These are phyloP conservation scores for Aspergillus panamensis DNA, from an alignment of 495 filamentous ascomycete genomes.

Conservation along the genomic window DNA sequence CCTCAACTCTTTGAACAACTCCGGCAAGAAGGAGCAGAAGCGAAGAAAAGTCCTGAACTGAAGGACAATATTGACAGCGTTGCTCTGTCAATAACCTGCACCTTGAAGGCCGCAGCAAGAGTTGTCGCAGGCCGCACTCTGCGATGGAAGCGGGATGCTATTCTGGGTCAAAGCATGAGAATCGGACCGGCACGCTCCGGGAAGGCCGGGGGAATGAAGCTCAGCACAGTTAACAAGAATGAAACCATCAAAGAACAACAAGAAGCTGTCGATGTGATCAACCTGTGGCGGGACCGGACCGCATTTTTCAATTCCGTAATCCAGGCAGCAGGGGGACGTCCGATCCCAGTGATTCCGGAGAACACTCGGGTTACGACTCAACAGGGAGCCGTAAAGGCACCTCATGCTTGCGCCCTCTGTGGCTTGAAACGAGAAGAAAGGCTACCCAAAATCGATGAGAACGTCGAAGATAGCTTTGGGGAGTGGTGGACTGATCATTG, in stretches of 20 bases:
- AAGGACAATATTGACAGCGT: constrained; percentile 18
- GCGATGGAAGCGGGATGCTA: constrained; percentile 85
- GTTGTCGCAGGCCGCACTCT: constrained; percentile 81
- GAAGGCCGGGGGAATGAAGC: constrained; percentile 79
- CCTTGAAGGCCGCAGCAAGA: constrained; percentile 65
- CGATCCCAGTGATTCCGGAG: constrained; percentile 67
- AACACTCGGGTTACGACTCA: constrained; percentile 54
- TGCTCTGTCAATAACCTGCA: constrained; percentile 48
- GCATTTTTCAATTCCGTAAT: constrained; percentile 40
- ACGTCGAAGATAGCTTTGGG: constrained; percentile 83
- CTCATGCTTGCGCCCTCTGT: constrained; percentile 81
- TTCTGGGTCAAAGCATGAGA: constrained; percentile 82
- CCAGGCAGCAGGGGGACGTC: constrained; percentile 32
- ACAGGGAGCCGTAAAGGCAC: constrained; percentile 64
- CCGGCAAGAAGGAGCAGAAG: constrained; percentile 34
- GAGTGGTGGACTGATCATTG: constrained; percentile 96
- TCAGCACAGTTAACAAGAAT: constrained; percentile 72
- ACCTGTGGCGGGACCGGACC: constrained; percentile 58
- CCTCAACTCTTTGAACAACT: constrained; percentile 56
- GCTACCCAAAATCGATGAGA: constrained; percentile 66
- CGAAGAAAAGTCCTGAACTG: constrained; percentile 22
- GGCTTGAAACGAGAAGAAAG: constrained; percentile 84
- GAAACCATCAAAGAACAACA: constrained; percentile 81
- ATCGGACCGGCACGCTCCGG: constrained; percentile 69
- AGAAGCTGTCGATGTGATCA: constrained; percentile 75